Evolutionary conservation across 2,329 filamentous ascomycete genomes (phyloP), one percentile per base, ranked within the genome.

Genomic region (Aureobasidium subglaciale): DNA sequence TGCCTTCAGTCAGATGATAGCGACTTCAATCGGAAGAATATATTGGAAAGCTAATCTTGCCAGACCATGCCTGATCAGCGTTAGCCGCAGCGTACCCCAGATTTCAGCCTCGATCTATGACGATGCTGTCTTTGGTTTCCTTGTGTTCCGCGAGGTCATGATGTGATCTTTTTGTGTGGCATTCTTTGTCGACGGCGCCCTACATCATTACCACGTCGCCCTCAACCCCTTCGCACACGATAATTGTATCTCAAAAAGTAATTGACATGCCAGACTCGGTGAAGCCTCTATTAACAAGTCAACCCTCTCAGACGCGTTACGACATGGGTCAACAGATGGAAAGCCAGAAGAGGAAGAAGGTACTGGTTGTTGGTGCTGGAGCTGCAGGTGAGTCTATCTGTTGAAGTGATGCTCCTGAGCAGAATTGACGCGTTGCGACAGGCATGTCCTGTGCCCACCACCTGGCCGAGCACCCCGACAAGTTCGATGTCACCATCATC

Each of bases 381-480:
- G 82, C 82, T 34, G 80, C 83, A 41, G 83, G 83, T 67, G 82
- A 79, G 80, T 77, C 3, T 2, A 20, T 79, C 61, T 15, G 34
- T 40, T 27, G 37, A 27, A 52, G 7, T 15, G 4, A 25, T 11
- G 32, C 4, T 7, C 15, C 25, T 35, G 40, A 25, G 15, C 30
- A 20, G 57, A 37, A 57, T 43, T 55, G 38, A 55, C 35, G 52
- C 10, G 34, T 35, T 57, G 35, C 8, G 16, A 30, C 49, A 77
- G 75, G 75, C 62, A 78, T 78, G 83, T 81, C 82, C 55, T 87
- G 84, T 66, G 84, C 85, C 10, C 77, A 84, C 27, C 84, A 85
- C 27, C 75, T 88, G 25, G 78, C 83, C 43, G 78, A 85, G 45
- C 83, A 87, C 59, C 80, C 80, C 0, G 78, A 85, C 34, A 79